Percentiles rank a stretch among this genome's conserved stretches.
phyloP scores from a whole-genome alignment of 768 basidiomycete species.

The Roridomyces roridus region DNA sequence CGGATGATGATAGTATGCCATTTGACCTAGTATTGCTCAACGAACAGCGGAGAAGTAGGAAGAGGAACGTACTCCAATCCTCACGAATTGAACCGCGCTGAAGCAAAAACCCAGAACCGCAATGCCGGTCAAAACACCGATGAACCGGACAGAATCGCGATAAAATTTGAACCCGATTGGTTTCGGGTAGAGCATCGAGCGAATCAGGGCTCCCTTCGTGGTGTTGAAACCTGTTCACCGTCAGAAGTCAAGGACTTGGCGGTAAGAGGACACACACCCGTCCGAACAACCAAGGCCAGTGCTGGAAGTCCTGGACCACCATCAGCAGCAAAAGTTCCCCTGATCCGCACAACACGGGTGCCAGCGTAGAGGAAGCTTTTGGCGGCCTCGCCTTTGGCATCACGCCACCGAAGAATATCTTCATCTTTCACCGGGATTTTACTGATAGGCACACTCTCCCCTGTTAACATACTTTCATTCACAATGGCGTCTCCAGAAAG shows the following conservation, averaged over 20 bases:
- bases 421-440: slow-evolving; percentile 87
- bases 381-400: slow-evolving; percentile 71
- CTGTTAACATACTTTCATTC: slow-evolving; percentile 99
- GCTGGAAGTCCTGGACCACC: slow-evolving; percentile 64
- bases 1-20: slow-evolving; percentile 93
- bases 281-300: slow-evolving; percentile 83
- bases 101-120: slow-evolving; percentile 91
- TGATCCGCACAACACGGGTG: slow-evolving; percentile 87
- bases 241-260: not conserved
- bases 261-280: slow-evolving; percentile 55
- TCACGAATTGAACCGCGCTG: slow-evolving; percentile 90
- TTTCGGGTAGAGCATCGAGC: slow-evolving; percentile 98
- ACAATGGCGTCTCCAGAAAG: slow-evolving; percentile 97
- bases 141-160: slow-evolving; percentile 89
- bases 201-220: slow-evolving; percentile 93
- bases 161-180: slow-evolving; percentile 99
- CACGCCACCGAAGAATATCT: slow-evolving; percentile 73
- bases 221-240: slow-evolving; percentile 85
- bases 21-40: slow-evolving; percentile 62
- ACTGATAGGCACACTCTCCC: slow-evolving; percentile 96
- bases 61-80: slow-evolving; percentile 72
- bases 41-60: slow-evolving; percentile 2
- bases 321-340: slow-evolving; percentile 63
- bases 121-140: slow-evolving; percentile 88
- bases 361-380: slow-evolving; percentile 91